A percentile compares a stretch with the other conserved stretches of the same genome.
Conservation (phyloP, 2,329 filamentous ascomycete species). For the Neofusicoccum sp. region DNA sequence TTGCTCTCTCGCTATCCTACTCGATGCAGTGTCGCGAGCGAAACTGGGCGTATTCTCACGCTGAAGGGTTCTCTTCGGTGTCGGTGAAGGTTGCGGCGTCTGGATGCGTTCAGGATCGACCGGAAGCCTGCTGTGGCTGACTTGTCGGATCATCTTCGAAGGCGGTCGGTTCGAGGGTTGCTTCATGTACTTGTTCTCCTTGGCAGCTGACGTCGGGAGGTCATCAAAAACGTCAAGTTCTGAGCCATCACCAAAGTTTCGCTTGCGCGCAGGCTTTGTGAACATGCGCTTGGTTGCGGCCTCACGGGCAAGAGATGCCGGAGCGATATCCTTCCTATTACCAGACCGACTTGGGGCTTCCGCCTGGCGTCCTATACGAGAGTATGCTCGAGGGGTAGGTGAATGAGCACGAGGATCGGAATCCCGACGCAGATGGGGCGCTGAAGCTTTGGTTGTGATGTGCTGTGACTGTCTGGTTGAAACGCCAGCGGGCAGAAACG, state of each 20-base stretch:
- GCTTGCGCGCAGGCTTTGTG: slow-evolving; percentile 66
- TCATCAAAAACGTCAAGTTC: slow-evolving; percentile 95
- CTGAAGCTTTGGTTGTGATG: slow-evolving; percentile 66
- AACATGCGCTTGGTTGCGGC: slow-evolving; percentile 66
- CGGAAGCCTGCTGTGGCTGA: slow-evolving; percentile 45
- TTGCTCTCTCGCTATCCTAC: slow-evolving; percentile 62
- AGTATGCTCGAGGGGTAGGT: slow-evolving; percentile 46
- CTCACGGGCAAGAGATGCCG: slow-evolving; percentile 50
- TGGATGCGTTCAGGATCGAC: slow-evolving; percentile 43
- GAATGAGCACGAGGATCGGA: slow-evolving; percentile 64
- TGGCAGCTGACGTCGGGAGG: slow-evolving; percentile 78
- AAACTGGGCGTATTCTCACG: slow-evolving; percentile 59
- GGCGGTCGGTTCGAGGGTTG: slow-evolving; percentile 69
- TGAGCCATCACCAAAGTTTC: slow-evolving; percentile 85
- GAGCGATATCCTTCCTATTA: slow-evolving; percentile 45
- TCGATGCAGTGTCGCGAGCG: slow-evolving; percentile 65
- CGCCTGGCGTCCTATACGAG: slow-evolving; percentile 48
- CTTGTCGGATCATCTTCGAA: slow-evolving; percentile 60
- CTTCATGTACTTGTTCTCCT: slow-evolving; percentile 80
- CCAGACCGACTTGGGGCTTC: slow-evolving; percentile 50
- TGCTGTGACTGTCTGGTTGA: slow-evolving; percentile 76
- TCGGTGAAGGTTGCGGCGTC: slow-evolving; percentile 46
- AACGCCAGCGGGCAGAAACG: slow-evolving; percentile 77
- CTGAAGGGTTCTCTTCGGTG: slow-evolving; percentile 57
- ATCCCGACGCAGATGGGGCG: slow-evolving; percentile 75